A percentile compares a stretch with the other conserved stretches of the same genome.
Conservation (phyloP, 2,329 filamentous ascomycete species). For the Eutypella sp. region DNA sequence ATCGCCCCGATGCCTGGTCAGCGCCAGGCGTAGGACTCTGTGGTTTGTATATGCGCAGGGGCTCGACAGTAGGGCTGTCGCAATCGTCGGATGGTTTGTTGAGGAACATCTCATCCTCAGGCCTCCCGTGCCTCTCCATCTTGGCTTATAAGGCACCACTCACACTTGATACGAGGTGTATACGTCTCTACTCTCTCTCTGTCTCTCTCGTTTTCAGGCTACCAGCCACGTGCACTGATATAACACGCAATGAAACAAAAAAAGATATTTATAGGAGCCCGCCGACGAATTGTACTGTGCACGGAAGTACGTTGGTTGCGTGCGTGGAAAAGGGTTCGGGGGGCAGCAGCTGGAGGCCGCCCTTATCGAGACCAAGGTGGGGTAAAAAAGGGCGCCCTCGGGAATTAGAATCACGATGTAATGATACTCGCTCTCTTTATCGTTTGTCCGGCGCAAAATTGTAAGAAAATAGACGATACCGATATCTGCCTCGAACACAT, state of each 20-base stretch:
- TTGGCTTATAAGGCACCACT: slow-evolving; percentile 24
- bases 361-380: slow-evolving; percentile 24
- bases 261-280: slow-evolving; percentile 21
- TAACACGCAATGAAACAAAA: slow-evolving; percentile 16
- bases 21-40: slow-evolving; percentile 55
- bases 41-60: slow-evolving; percentile 79
- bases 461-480: too few species aligned
- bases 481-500: too few species aligned
- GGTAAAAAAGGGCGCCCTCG: too few species aligned
- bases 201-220: slow-evolving; percentile 6
- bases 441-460: too few species aligned
- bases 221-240: slow-evolving; percentile 1
- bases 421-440: too few species aligned
- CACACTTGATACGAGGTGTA: slow-evolving; percentile 15
- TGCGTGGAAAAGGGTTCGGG: slow-evolving; percentile 4
- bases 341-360: slow-evolving; percentile 2
- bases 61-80: slow-evolving; percentile 76
- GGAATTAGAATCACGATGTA: too few species aligned
- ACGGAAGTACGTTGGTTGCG: too few species aligned
- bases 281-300: background rate
- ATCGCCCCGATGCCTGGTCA: slow-evolving; percentile 34
- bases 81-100: slow-evolving; percentile 48
- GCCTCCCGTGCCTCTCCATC: slow-evolving; percentile 58
- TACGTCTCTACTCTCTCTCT: too few species aligned
- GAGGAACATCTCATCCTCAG: slow-evolving; percentile 82